Conservation (phyloP, 805 yeast genomes). For the Pichia cephalocereana region DNA sequence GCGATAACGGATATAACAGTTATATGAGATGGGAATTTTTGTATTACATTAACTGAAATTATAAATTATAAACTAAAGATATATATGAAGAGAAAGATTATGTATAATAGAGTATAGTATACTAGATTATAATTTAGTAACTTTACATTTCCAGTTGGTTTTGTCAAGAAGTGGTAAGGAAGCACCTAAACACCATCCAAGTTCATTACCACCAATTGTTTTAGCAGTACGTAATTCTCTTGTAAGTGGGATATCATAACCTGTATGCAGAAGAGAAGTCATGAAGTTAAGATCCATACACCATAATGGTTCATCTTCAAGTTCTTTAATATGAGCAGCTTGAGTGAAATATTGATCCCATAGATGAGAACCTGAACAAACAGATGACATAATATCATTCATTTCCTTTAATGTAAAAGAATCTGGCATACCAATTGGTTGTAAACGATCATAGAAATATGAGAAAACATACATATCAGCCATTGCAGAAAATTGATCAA, state of each 20-base stretch:
- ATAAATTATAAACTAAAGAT: no score
- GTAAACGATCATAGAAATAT: constrained; percentile 89
- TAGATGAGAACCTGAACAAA: constrained; percentile 71
- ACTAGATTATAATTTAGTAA: constrained; percentile 20
- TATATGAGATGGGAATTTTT: no score
- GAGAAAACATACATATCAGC: constrained; percentile 87
- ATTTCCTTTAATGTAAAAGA: constrained; percentile 82
- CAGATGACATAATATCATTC: constrained; percentile 68
- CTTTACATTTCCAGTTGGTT: constrained; percentile 64
- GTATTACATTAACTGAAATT: neutral
- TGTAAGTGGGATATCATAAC: constrained; percentile 85
- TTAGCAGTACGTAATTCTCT: constrained; percentile 91
- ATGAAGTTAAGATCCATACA: constrained; percentile 89
- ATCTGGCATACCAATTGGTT: constrained; percentile 90
- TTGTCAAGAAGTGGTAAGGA: constrained; percentile 80
- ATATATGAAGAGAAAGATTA: no score
- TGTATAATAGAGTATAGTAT: no score
- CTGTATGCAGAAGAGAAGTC: constrained; percentile 85
- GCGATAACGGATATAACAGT: no score
- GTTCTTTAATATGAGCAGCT: constrained; percentile 55
- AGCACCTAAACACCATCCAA: constrained; percentile 99
- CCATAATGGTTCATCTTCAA: constrained; percentile 83
- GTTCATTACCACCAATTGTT: constrained; percentile 78
- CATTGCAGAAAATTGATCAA: constrained; percentile 58
- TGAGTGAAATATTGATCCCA: constrained; percentile 65